Evolutionary conservation across 257 asterid species (phyloP), one percentile per base, ranked within the genome.

Genomic region (Solanum clarkiae): DNA sequence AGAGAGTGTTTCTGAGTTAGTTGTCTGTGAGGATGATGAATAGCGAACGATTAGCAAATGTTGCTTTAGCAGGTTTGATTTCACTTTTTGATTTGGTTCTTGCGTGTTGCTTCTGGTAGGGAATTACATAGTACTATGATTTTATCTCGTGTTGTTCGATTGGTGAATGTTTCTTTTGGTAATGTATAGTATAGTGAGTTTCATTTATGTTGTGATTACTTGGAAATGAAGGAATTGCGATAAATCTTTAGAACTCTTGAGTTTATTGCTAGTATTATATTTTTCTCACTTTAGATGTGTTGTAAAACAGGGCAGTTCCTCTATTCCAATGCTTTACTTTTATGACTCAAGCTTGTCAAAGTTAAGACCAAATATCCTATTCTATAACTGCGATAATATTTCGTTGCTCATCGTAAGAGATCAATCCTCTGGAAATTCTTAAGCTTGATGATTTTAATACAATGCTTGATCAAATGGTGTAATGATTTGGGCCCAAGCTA

Each of bases 1-100:
- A 0, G 24, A 59, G 22, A 24, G 47, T 77, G 63, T 24, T 72
- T n/a, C 22, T n/a, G 80, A 72, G 57, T 45, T 72, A n/a, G 29
- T 72, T n/a, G 36, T 8, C 82, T 26, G 65, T 2, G 82, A 51
- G 47, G 47, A 92, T 92, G 93, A 92, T 87, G 93, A 91, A 88
- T 81, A 17, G 85, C n/a, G 93, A 91, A 89, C 88, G 93, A 24
- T 53, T 92, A 44, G 93, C 92, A 54, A 91, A 92, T 87, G 74
- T 91, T 89, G 93, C 92, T 45, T 88, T 92, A 80, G 95, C 95
- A 91, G 95, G 95, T 91, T 86, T 40, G 75, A 20, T n/a, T 40
- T 86, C 56, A 14, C 29, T 45, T 36, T 45, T 74, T 5, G 24
- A 75, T 77, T 77, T 77, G 17, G 16, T 77, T 77, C 82, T 26